Conservation (phyloP, 495 filamentous ascomycete genomes). For the Xylaria longipes region DNA sequence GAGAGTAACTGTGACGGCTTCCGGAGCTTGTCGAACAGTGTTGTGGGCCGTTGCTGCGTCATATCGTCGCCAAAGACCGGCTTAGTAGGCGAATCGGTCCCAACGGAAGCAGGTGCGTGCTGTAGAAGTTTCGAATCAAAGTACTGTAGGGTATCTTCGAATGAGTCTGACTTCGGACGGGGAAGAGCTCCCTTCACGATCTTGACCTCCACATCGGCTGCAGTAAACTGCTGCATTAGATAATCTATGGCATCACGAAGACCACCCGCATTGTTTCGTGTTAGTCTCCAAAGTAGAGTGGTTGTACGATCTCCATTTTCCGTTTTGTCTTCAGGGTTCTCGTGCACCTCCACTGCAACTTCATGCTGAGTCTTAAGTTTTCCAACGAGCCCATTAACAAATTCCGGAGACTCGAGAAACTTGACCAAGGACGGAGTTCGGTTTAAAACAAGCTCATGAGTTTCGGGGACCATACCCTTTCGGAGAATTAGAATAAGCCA, state of each 20-base stretch:
- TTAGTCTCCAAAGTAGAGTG: constrained; percentile 71
- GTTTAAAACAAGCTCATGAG: constrained; percentile 85
- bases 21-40: constrained; percentile 82
- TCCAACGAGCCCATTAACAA: constrained; percentile 75
- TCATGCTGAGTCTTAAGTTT: constrained; percentile 92
- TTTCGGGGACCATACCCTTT: constrained; percentile 94
- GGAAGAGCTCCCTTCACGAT: constrained; percentile 92
- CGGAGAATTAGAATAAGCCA: constrained; percentile 36
- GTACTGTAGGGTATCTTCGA: constrained; percentile 93
- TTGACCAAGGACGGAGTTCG: constrained; percentile 73
- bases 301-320: constrained; percentile 60
- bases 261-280: constrained; percentile 94
- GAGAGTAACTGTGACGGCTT: constrained; percentile 93
- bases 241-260: constrained; percentile 97
- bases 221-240: constrained; percentile 79
- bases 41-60: constrained; percentile 74
- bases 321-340: constrained; percentile 58
- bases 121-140: constrained; percentile 97
- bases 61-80: constrained; percentile 80
- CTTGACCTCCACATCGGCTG: constrained; percentile 81
- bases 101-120: constrained; percentile 75
- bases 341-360: constrained; percentile 76
- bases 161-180: constrained; percentile 96
- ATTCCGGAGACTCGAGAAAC: constrained; percentile 79
- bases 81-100: constrained; percentile 83